phyloP scores from a whole-genome alignment of 345 rosid species.

The Triadica sebifera region DNA sequence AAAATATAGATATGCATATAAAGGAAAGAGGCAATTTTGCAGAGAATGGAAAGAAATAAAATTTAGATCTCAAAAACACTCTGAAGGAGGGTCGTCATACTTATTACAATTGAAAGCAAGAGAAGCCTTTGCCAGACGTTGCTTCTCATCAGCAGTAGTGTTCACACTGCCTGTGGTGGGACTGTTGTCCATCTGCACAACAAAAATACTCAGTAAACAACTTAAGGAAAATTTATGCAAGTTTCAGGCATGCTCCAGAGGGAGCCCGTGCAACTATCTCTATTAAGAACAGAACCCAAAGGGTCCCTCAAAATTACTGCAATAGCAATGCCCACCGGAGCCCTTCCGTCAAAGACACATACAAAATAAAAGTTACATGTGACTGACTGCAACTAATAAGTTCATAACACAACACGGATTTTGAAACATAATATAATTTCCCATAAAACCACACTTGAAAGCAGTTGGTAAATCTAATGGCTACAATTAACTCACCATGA shows the following conservation, averaged over 20 bases:
- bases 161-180: conserved; percentile 97
- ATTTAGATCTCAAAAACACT: not conserved
- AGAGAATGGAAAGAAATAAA: not conserved
- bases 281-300: not conserved
- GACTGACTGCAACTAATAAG: no score
- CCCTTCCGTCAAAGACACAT: no score
- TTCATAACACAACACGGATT: no score
- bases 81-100: conserved; percentile 44
- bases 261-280: not conserved
- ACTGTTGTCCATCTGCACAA: conserved; percentile 82
- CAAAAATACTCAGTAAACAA: not conserved
- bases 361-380: no score
- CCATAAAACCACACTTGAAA: not conserved
- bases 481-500: conserved; percentile 65
- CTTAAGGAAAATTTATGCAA: conserved; percentile 3
- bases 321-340: no score
- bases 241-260: not conserved
- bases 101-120: conserved; percentile 91
- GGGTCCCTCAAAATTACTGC: not conserved
- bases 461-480: not conserved
- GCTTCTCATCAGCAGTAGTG: conserved; percentile 77
- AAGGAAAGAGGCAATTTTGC: not conserved
- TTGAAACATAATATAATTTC: not conserved
- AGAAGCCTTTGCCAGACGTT: conserved; percentile 81
- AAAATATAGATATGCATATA: not conserved